Evolutionary conservation across 148 eudicot genomes (phyloP).

Genomic region (Silene latifolia): DNA sequence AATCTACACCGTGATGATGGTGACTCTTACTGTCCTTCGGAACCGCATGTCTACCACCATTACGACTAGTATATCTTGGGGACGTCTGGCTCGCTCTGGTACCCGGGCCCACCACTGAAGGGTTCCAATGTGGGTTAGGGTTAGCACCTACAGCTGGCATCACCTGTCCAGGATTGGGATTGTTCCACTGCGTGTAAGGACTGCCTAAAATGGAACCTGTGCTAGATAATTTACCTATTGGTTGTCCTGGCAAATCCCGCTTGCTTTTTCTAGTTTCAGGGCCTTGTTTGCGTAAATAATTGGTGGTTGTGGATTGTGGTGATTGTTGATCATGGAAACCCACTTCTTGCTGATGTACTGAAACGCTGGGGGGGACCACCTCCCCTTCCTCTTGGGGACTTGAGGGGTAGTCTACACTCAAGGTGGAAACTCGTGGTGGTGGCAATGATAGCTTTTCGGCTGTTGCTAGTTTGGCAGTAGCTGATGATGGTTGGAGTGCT

Average conservation of each 20-base stretch:
- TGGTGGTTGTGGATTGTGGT: conserved; percentile 16
- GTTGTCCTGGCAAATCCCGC: conserved; percentile 28
- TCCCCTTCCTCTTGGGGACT: conserved; percentile 36
- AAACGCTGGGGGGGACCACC: conserved; percentile 13
- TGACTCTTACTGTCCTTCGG: conserved; percentile 43
- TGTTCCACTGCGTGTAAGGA: conserved; percentile 39
- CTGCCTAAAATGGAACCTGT: conserved; percentile 48
- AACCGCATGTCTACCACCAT: conserved; percentile 42
- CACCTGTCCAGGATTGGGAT: conserved; percentile 24
- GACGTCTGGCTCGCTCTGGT: conserved; percentile 36
- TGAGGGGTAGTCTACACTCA: conserved; percentile 15
- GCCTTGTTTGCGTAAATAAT: conserved; percentile 26
- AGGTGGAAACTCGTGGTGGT: conserved; percentile 12
- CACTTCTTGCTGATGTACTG: conserved; percentile 15
- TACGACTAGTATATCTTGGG: conserved; percentile 30
- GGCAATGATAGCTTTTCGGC: neutral
- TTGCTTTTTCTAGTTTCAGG: conserved; percentile 5
- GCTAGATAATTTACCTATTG: conserved; percentile 31
- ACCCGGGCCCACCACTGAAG: conserved; percentile 25
- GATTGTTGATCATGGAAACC: conserved; percentile 17
- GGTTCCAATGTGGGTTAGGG: conserved; percentile 29
- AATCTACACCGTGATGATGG: conserved; percentile 37
- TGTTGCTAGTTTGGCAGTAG: neutral
- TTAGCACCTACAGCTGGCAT: conserved; percentile 26
- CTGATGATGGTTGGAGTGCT: conserved; percentile 14